Base-by-base conservation (phyloP, 2,329 filamentous ascomycete genomes). In the Colletotrichum cereale region DNA sequence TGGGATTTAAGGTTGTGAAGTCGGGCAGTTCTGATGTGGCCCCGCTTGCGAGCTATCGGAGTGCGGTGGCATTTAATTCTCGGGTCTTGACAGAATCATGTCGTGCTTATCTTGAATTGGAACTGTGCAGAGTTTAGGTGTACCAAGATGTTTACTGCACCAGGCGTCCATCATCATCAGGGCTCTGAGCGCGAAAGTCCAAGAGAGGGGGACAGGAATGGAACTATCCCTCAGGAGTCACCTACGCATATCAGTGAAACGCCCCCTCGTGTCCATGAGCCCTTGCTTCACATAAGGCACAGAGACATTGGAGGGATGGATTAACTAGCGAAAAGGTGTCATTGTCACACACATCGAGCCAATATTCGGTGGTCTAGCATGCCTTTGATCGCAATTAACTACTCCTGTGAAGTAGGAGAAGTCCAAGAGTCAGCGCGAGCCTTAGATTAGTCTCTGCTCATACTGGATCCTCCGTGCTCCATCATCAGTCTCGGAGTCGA, bases 211-310 rank as follows among this genome's bases (percentile, higher is more conserved):
- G 26, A 24, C 12, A 2, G 26, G 24, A 8, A 47, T 47, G 8
- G 10, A 16, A 16, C 4, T 7, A 18, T 48, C n/a, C 29, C 42
- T 16, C 14, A 18, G 21, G 7, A 16, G 4, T 26, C 29, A 34
- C 21, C 11, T 24, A 8, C 4, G n/a, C 8, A 42, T n/a, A 34
- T 12, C 40, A 61, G 40, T 47, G n/a, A 47, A 52, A 34, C 60
- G 26, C 29, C 42, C 47, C 26, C 34, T 34, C 31, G 34, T 24
- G 8, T 38, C n/a, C n/a, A 14, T 47, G 40, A 48, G 24, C 29
- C 48, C 65, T 21, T 63, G 48, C 36, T 47, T 67, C 38, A 55
- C 24, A 44, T 31, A 42, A 62, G 56, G 57, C 29, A 26, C 44
- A 12, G 14, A 24, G 38, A 29, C 52, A 38, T 38, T 21, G 16